These are phyloP conservation scores for Penicillium sp. DNA, from an alignment of 2,329 filamentous ascomycete species.

Conservation along the genomic window DNA sequence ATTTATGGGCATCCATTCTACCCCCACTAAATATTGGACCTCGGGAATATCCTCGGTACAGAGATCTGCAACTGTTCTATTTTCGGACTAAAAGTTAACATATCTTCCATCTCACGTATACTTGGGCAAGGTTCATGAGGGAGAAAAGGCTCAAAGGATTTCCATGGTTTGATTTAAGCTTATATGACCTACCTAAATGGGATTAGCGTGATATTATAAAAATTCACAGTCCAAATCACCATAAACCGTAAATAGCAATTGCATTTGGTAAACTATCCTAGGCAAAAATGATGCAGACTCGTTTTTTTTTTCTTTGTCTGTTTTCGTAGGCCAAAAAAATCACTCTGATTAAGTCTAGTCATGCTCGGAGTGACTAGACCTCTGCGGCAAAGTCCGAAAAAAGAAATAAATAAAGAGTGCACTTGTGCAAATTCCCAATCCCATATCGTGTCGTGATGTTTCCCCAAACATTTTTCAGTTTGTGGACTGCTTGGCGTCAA, in stretches of 20 bases:
- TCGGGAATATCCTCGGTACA: neutral
- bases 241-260: conserved; percentile 2
- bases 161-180: neutral
- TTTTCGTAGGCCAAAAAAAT: conserved; percentile 8
- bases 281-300: conserved; percentile 1
- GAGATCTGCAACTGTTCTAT: neutral
- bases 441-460: conserved; percentile 13
- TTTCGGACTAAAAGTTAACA: neutral
- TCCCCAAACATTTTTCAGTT: conserved; percentile 6
- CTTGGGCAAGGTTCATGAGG: no score
- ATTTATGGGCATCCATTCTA: neutral
- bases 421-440: conserved; percentile 20
- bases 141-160: neutral
- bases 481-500: conserved; percentile 46
- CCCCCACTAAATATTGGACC: neutral
- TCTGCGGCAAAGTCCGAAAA: conserved; percentile 6
- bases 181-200: neutral
- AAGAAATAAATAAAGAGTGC: conserved; percentile 1
- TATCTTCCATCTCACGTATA: neutral
- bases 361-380: conserved; percentile 18
- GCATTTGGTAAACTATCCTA: conserved; percentile 17
- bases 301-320: conserved; percentile 11
- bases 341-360: conserved; percentile 18
- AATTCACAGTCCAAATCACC: no score
- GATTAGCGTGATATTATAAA: neutral